Evolutionary conservation across 768 basidiomycete species (phyloP), one percentile per base, ranked within the genome.

Genomic region (Podaxis sp.): DNA sequence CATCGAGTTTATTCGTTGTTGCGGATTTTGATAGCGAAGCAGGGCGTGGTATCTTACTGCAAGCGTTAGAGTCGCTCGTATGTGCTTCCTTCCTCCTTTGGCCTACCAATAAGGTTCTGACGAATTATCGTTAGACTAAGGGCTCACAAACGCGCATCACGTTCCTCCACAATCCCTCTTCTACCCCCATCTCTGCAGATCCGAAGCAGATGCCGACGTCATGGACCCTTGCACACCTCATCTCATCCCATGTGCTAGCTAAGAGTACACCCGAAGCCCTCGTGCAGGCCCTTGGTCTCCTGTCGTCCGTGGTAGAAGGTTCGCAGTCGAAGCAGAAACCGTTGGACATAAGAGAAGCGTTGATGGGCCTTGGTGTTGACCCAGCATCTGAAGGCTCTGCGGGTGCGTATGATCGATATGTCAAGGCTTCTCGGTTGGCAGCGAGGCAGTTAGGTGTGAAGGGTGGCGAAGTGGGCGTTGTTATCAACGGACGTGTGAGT

Each of bases 401-500:
- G 11, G 70, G 68, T 17, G 72, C 74, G 7, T 82, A 82, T 65
- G 65, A 61, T 36, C 66, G 72, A n/a, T 90, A 78, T 65, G 69
- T 83, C 12, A 77, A 72, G 53, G 71, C 79, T 0, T 77, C 81
- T 62, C 76, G 78, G 37, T 69, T 85, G 22, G 67, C 92, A 13
- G 78, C 79, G 2, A 77, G 85, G 27, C 82, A 83, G 56, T 67
- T 93, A 2, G 80, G 81, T n/a, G 68, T 95, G 27, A 66, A 71
- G 13, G 82, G 87, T 1, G 90, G 89, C 0, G 74, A 88, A 61
- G 78, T 78, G 22, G 91, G 82, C 0, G 62, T 98, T 40, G 64
- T 96, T 38, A 76, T 92, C 56, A 97, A 97, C 67, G 96, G 96
- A 25, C 80, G 96, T 36, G 94, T 96, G 70, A 71, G 89, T 76